phyloP scores from a whole-genome alignment of 225 moss, liverwort and hornwort genomes.

The Polytrichum commune region DNA sequence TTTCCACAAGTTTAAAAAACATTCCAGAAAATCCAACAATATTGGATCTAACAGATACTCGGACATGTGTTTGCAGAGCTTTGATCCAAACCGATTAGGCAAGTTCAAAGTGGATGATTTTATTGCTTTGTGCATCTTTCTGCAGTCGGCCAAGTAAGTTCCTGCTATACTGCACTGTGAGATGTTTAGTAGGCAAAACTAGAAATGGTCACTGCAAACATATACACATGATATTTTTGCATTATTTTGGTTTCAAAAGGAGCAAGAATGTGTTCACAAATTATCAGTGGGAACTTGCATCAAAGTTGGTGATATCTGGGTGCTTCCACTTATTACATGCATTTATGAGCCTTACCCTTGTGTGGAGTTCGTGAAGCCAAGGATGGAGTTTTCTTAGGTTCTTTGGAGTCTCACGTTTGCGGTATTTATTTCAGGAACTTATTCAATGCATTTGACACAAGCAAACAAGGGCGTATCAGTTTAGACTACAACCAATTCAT shows the following conservation, averaged over 20 bases:
- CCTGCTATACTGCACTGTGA: neutral
- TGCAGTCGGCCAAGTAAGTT: conserved; percentile 86
- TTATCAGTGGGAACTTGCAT: too few species aligned
- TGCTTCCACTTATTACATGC: too few species aligned
- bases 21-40: neutral
- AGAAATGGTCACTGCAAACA: too few species aligned
- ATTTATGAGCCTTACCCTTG: too few species aligned
- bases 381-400: too few species aligned
- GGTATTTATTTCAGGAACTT: conserved; percentile 57
- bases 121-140: conserved; percentile 89
- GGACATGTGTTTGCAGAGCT: conserved; percentile 61
- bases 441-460: conserved; percentile 82
- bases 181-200: too few species aligned
- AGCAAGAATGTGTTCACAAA: too few species aligned
- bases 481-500: conserved; percentile 86
- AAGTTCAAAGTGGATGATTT: conserved; percentile 67
- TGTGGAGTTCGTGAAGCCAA: too few species aligned
- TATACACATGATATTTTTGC: neutral
- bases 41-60: neutral
- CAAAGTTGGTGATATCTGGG: too few species aligned
- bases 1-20: neutral
- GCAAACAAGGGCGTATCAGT: conserved; percentile 61
- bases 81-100: conserved; percentile 62
- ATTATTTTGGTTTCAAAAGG: too few species aligned
- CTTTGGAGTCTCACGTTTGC: too few species aligned